Evolutionary conservation across 2,329 filamentous ascomycete genomes (phyloP).

Genomic region (Xylaria arbuscula): DNA sequence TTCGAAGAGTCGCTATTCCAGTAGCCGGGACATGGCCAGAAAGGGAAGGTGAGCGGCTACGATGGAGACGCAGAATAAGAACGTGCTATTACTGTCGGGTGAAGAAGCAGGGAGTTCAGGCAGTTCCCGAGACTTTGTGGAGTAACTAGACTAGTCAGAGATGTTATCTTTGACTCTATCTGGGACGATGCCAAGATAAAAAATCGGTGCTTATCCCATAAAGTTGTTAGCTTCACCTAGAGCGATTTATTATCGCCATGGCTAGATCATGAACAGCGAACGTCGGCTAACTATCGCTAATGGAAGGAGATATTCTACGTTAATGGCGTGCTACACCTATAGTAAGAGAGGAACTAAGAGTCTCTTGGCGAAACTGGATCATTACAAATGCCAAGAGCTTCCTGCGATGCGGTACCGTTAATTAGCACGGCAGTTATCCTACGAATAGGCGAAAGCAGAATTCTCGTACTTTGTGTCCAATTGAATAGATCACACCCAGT

Average conservation of each 20-base stretch:
- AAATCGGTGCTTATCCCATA: background rate
- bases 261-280: background rate
- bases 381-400: slow-evolving; percentile 1
- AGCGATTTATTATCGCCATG: background rate
- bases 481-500: background rate
- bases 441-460: background rate
- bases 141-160: background rate
- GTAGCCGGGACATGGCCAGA: slow-evolving; percentile 32
- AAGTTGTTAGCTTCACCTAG: background rate
- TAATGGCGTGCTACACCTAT: background rate
- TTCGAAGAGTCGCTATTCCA: slow-evolving; percentile 21
- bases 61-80: slow-evolving; percentile 20
- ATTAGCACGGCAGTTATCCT: background rate
- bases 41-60: slow-evolving; percentile 41
- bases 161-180: slow-evolving; percentile 11
- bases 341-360: background rate
- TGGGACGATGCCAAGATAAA: slow-evolving; percentile 8
- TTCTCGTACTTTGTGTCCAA: background rate
- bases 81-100: slow-evolving; percentile 47
- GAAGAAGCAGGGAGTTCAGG: slow-evolving; percentile 32
- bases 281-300: background rate
- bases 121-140: slow-evolving; percentile 15
- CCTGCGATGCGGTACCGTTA: background rate
- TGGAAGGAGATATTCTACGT: background rate
- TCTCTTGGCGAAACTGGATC: background rate